Evolutionary conservation across 1,284 basidiomycete genomes (phyloP).

Genomic region (Microbotryum saponariae): DNA sequence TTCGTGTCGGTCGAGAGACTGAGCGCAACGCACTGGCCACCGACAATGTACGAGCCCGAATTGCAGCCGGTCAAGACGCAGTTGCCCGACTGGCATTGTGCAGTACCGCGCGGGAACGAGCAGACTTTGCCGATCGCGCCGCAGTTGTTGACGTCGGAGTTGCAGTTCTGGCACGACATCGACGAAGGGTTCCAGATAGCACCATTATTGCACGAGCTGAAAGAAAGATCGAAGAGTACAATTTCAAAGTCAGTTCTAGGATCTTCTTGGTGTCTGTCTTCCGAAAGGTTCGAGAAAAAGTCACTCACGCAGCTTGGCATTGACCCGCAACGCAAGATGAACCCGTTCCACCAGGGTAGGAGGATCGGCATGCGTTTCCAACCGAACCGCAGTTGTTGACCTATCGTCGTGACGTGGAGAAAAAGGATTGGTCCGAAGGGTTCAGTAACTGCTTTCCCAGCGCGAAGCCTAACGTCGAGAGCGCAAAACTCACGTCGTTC

Average conservation of each 20-base stretch:
- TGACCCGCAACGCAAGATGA: conserved; percentile 14
- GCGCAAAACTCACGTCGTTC: conserved; percentile 8
- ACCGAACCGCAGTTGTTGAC: conserved; percentile 16
- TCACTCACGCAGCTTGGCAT: conserved; percentile 9
- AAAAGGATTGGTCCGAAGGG: not conserved
- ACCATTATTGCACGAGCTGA: conserved; percentile 15
- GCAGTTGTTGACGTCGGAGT: conserved; percentile 14
- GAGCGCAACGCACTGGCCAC: not conserved
- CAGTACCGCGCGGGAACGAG: conserved; percentile 3
- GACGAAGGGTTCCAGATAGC: conserved; percentile 11
- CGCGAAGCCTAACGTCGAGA: not conserved
- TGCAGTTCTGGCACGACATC: conserved; percentile 9
- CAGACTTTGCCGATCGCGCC: conserved; percentile 13
- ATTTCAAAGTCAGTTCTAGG: too few species aligned
- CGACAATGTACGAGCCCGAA: not conserved
- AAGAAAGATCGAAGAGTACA: too few species aligned
- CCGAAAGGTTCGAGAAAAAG: too few species aligned
- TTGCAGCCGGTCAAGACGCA: conserved; percentile 1
- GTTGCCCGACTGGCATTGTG: not conserved
- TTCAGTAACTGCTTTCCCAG: not conserved
- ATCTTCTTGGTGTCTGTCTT: too few species aligned
- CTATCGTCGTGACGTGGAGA: not conserved
- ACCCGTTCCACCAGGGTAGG: conserved; percentile 16
- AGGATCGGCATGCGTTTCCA: conserved; percentile 15
- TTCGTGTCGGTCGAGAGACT: conserved; percentile 2